A percentile compares a stretch with the other conserved stretches of the same genome.
Evolutionary conservation across 192 early-diverging fungal genomes (phyloP).

Genomic region (Borealophlyctis nickersoniae): DNA sequence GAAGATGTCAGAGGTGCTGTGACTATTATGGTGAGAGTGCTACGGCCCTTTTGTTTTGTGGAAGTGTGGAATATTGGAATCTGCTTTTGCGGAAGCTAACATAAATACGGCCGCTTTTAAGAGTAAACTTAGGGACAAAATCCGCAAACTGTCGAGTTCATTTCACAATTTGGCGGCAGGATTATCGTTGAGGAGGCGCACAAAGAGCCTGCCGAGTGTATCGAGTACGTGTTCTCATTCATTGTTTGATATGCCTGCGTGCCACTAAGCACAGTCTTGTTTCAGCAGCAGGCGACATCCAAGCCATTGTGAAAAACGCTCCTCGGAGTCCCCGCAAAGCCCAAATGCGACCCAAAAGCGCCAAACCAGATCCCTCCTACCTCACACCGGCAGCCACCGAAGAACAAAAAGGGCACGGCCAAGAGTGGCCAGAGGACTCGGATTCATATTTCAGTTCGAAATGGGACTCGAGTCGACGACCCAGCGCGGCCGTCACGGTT

Average conservation of each 20-base stretch:
- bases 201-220: slow-evolving; percentile 30
- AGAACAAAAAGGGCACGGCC: background rate
- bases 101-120: slow-evolving; percentile 11
- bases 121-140: slow-evolving; percentile 22
- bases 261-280: background rate
- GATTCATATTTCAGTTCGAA: background rate
- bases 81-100: slow-evolving; percentile 1
- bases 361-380: background rate
- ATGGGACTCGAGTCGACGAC: background rate
- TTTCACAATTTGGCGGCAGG: slow-evolving; percentile 31
- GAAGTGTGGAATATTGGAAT: background rate
- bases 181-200: slow-evolving; percentile 20
- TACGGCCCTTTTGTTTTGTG: slow-evolving; percentile 9
- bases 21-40: slow-evolving; percentile 54
- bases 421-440: background rate
- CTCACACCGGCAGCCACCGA: background rate
- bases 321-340: background rate
- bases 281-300: background rate
- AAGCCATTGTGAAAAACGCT: background rate
- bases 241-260: background rate
- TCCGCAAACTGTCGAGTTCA: slow-evolving; percentile 39
- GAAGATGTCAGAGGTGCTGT: slow-evolving; percentile 74
- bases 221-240: slow-evolving; percentile 15
- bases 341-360: background rate
- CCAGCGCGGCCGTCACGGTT: background rate